A percentile compares a stretch with the other conserved stretches of the same genome.
These are phyloP conservation scores for Entomortierella chlamydospora DNA, from an alignment of 192 early-diverging fungal genomes.

Conservation along the genomic window DNA sequence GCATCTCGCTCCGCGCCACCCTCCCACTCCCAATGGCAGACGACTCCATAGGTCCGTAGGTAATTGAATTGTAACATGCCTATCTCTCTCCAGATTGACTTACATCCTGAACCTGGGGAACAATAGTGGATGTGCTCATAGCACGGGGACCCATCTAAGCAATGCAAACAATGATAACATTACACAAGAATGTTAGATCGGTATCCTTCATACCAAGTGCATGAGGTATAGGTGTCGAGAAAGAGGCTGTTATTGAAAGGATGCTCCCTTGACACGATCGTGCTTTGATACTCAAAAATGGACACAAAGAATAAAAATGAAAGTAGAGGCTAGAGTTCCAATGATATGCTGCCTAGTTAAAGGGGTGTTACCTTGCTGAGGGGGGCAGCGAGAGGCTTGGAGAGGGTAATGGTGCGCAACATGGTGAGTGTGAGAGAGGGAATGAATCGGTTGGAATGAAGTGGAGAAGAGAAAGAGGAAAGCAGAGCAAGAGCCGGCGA, in stretches of 20 bases:
- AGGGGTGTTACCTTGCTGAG: conserved; percentile 36
- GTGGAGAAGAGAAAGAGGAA: conserved; percentile 1
- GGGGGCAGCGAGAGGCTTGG: conserved; percentile 48
- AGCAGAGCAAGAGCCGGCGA: background rate
- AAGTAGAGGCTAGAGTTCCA: too few species aligned
- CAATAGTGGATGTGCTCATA: conserved; percentile 51
- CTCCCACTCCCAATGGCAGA: background rate
- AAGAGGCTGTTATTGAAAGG: background rate
- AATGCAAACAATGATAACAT: background rate
- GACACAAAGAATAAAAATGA: too few species aligned
- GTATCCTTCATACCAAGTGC: background rate
- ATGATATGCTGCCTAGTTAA: background rate
- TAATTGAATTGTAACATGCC: background rate
- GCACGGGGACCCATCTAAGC: conserved; percentile 53
- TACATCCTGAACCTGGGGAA: conserved; percentile 52
- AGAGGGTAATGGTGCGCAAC: conserved; percentile 45
- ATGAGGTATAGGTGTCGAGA: too few species aligned
- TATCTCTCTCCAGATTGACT: conserved; percentile 1
- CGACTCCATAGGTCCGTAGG: too few species aligned
- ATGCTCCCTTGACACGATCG: too few species aligned
- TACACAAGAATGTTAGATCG: background rate
- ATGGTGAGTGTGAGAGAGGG: conserved; percentile 15
- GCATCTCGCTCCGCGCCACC: background rate
- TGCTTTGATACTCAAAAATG: too few species aligned
- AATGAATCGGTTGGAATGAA: background rate